Evolutionary conservation across 495 filamentous ascomycete genomes (phyloP), one percentile per base, ranked within the genome.

Genomic region (Penicillium antarcticum): DNA sequence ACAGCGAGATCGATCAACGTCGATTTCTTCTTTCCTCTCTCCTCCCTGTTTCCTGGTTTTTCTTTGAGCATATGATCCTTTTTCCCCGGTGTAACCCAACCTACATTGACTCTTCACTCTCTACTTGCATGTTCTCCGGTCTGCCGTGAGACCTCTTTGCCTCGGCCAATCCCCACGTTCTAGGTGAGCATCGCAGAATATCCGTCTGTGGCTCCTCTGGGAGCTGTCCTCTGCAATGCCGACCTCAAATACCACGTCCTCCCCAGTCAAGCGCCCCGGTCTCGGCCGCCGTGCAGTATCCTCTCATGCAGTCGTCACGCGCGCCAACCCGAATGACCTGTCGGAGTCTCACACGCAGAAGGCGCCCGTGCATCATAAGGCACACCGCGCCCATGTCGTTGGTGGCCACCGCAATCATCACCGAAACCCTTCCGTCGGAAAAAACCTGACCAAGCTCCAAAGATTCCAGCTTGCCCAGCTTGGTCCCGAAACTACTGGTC

Each of bases 221-320:
- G 51, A 45, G 50, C 45, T 48, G 44, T 52, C 61, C 38, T 37
- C 18, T 49, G 64, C 66, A 61, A 74, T 74, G 71, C 71, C 71
- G 53, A 64, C 55, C 34, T 63, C 62, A 29, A 72, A 62, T 57
- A 69, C 56, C 47, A 71, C 66, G n/a, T 65, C 72, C 13, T 75
- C 74, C 46, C 72, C 74, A 31, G 69, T 71, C 48, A 77, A 75
- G 66, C 72, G 74, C 59, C 74, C 74, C 37, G 74, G 65, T 46
- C 62, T 77, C 56, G 72, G 64, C 59, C 72, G 72, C 52, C 74
- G 74, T 55, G 72, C 74, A 19, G 68, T 75, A 36, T 77, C 74
- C 48, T 77, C 74, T 34, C 68, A 77, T 62, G 72, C 72, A 37
- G 68, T 74, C 29, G 63, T 73, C 63, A 73, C 71, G 63, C 69